A percentile compares a stretch with the other conserved stretches of the same genome.
Conservation (phyloP, 352 stramenopile genomes). For the Globisporangium spiculum region DNA sequence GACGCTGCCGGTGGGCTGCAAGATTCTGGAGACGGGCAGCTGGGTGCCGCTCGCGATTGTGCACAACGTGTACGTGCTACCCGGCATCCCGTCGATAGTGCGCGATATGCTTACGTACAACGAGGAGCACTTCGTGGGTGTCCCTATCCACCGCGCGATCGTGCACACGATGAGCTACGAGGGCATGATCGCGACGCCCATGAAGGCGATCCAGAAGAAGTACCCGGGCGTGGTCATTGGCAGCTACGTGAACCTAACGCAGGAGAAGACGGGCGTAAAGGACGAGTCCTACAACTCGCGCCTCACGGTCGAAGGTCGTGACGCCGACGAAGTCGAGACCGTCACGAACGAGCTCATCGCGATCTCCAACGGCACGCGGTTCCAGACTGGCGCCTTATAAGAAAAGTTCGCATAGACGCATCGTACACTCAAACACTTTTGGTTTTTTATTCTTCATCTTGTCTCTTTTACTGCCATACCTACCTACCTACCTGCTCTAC, state of each 20-base stretch:
- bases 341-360: conserved; percentile 41
- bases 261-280: conserved; percentile 41
- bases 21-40: conserved; percentile 45
- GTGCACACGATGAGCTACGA: conserved; percentile 64
- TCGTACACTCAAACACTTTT: not conserved
- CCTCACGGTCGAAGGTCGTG: conserved; percentile 62
- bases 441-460: not conserved
- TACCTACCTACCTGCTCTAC: not conserved
- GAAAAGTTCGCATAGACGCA: conserved; percentile 49
- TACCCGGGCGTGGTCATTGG: conserved; percentile 72
- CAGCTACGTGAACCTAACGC: conserved; percentile 82
- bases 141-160: conserved; percentile 74
- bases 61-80: conserved; percentile 83
- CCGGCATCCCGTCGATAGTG: conserved; percentile 79
- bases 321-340: conserved; percentile 48
- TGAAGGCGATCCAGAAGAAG: conserved; percentile 64
- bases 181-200: conserved; percentile 58
- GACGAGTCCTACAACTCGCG: conserved; percentile 70
- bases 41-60: conserved; percentile 78
- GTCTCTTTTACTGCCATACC: not conserved
- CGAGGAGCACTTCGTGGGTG: conserved; percentile 72
- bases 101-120: conserved; percentile 80
- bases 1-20: conserved; percentile 54
- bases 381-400: conserved; percentile 8
- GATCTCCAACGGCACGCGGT: conserved; percentile 26